Evolutionary conservation across 2,329 filamentous ascomycete species (phyloP).

Genomic region (Verticillium longisporum): DNA sequence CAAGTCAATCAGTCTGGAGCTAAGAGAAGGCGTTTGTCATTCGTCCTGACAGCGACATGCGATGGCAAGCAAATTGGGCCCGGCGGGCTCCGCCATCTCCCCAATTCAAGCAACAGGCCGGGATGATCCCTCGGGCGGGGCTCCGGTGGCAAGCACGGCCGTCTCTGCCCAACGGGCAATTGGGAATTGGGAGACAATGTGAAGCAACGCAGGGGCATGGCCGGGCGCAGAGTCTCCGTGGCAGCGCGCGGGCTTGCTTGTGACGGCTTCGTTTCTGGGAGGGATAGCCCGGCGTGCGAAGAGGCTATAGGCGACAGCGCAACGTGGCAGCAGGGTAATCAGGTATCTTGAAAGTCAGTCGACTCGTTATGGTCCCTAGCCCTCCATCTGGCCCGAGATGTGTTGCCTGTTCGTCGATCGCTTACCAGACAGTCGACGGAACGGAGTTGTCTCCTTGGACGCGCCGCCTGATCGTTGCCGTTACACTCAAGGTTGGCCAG

Average conservation of each 20-base stretch:
- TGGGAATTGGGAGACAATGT: background rate
- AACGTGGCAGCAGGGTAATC: background rate
- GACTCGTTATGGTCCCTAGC: background rate
- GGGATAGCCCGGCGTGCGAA: background rate
- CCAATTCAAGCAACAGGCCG: background rate
- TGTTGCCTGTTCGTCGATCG: background rate
- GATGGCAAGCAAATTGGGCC: background rate
- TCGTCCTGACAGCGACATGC: background rate
- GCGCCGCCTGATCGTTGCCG: background rate
- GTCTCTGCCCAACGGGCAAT: background rate
- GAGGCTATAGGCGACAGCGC: background rate
- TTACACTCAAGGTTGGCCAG: background rate
- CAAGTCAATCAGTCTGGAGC: background rate
- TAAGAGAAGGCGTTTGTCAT: background rate
- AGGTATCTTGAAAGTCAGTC: background rate
- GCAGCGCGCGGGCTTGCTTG: background rate
- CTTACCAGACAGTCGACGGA: background rate
- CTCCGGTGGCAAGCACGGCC: background rate
- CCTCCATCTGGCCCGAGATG: background rate
- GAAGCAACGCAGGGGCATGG: background rate
- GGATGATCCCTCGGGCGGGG: conserved; percentile 1
- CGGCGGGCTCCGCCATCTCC: background rate
- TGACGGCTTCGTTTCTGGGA: background rate
- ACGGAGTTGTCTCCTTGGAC: background rate
- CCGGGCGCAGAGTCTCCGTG: background rate